phyloP scores from a whole-genome alignment of 2,329 filamentous ascomycete genomes.

The Alternaria rosae region DNA sequence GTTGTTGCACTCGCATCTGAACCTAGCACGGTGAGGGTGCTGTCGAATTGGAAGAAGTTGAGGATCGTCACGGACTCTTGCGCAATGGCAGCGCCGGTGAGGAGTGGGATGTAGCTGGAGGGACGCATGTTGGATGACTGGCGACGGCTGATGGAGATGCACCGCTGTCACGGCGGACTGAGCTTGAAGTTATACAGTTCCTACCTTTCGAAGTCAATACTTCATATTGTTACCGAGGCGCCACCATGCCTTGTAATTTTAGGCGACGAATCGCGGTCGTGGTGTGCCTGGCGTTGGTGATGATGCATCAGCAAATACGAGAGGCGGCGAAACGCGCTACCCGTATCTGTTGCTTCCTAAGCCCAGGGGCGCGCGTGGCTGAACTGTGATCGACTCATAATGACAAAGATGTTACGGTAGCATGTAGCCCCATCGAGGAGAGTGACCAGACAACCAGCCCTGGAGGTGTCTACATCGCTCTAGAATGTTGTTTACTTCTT shows the following conservation, averaged over 20 bases:
- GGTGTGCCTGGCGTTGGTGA: conserved; percentile 1
- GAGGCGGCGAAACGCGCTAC: conserved; percentile 3
- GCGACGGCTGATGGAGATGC: background rate
- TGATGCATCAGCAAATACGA: conserved; percentile 12
- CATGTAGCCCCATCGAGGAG: background rate
- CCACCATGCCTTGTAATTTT: conserved; percentile 1
- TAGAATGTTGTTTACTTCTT: background rate
- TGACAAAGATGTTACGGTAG: background rate
- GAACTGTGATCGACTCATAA: background rate
- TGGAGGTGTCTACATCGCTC: background rate
- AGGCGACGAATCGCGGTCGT: conserved; percentile 3
- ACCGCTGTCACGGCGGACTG: background rate
- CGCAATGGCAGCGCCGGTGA: conserved; percentile 27
- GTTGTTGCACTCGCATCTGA: conserved; percentile 32
- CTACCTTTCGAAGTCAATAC: background rate
- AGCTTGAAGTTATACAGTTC: background rate
- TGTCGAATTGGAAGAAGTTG: conserved; percentile 16
- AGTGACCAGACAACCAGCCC: background rate
- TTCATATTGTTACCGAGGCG: background rate
- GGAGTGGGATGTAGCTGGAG: conserved; percentile 20
- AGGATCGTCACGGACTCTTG: conserved; percentile 29
- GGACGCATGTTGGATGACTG: conserved; percentile 27
- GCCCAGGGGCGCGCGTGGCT: conserved; percentile 5
- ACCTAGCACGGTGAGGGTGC: conserved; percentile 30
- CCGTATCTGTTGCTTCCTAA: conserved; percentile 3